These are phyloP conservation scores for Fagus crenata DNA, from an alignment of 306 rosid genomes.

Conservation along the genomic window DNA sequence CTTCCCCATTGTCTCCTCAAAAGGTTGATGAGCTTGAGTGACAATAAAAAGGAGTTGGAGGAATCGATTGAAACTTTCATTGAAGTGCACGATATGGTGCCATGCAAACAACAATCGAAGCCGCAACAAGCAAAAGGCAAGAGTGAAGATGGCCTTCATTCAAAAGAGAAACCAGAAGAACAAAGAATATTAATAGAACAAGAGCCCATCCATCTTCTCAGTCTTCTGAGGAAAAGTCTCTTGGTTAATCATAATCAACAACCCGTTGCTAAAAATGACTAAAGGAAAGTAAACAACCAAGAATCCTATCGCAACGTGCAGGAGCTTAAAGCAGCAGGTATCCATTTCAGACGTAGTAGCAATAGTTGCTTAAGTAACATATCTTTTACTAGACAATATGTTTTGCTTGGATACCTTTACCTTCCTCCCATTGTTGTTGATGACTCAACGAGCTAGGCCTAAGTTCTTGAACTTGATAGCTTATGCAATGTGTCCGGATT, in stretches of 20 bases:
- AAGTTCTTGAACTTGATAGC: constrained; percentile 31
- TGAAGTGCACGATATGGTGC: too few relatives aligned
- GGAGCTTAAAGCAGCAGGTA: too few relatives aligned
- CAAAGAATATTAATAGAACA: not conserved
- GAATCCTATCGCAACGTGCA: too few relatives aligned
- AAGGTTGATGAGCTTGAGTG: not conserved
- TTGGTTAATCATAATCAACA: too few relatives aligned
- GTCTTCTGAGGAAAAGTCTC: constrained; percentile 4
- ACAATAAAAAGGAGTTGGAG: fast-evolving
- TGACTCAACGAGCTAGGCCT: constrained; percentile 18
- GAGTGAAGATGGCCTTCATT: too few relatives aligned
- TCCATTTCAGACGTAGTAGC: too few relatives aligned
- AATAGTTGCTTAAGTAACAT: too few relatives aligned
- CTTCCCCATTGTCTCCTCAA: constrained; percentile 21
- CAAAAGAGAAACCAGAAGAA: too few relatives aligned
- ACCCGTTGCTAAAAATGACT: too few relatives aligned
- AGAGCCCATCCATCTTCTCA: constrained; percentile 22
- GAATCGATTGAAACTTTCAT: not conserved
- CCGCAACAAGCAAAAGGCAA: too few relatives aligned
- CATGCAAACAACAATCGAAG: too few relatives aligned
- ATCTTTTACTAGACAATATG: not conserved
- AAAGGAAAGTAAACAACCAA: too few relatives aligned
- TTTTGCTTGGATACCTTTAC: constrained; percentile 6
- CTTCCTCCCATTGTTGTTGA: constrained; percentile 22
- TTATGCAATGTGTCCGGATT: constrained; percentile 28